Conservation (phyloP, 129 eudicot genomes). For the Erigeron canadensis region DNA sequence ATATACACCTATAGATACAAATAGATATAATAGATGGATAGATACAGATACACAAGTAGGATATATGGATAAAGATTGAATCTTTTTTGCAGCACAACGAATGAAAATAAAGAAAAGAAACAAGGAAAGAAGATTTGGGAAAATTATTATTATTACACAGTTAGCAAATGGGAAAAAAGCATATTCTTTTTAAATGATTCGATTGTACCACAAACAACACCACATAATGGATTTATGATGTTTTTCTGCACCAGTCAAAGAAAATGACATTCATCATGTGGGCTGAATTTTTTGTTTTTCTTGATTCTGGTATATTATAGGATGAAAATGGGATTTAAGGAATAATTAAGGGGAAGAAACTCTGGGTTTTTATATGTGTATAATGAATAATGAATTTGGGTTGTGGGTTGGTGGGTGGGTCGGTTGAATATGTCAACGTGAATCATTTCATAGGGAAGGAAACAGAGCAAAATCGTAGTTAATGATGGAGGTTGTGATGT, state of each 20-base stretch:
- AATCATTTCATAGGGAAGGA: too few relatives aligned
- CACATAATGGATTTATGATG: slow-evolving; percentile 25
- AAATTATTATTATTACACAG: slow-evolving; percentile 32
- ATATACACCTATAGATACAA: slow-evolving; percentile 2
- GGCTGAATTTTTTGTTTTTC: not conserved
- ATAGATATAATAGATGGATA: slow-evolving; percentile 20
- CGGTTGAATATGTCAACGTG: too few relatives aligned
- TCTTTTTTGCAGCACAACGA: not conserved
- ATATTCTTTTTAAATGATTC: slow-evolving; percentile 49
- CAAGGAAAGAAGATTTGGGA: slow-evolving; percentile 14
- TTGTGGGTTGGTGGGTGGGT: too few relatives aligned
- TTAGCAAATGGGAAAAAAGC: slow-evolving; percentile 37
- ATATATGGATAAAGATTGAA: not conserved
- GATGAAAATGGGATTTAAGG: slow-evolving; percentile 7
- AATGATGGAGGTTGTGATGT: too few relatives aligned
- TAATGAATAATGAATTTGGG: too few relatives aligned
- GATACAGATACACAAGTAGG: slow-evolving; percentile 30
- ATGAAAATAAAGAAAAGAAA: not conserved
- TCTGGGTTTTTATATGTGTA: not conserved
- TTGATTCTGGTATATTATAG: slow-evolving; percentile 8
- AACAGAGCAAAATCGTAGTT: too few relatives aligned
- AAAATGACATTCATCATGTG: slow-evolving; percentile 10
- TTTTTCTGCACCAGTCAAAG: slow-evolving; percentile 18
- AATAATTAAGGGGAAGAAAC: slow-evolving; percentile 17
- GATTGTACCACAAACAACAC: slow-evolving; percentile 41